Percentiles rank a stretch among this genome's conserved stretches.
phyloP scores from a whole-genome alignment of 2,329 filamentous ascomycete genomes.

The Alternaria sp. region DNA sequence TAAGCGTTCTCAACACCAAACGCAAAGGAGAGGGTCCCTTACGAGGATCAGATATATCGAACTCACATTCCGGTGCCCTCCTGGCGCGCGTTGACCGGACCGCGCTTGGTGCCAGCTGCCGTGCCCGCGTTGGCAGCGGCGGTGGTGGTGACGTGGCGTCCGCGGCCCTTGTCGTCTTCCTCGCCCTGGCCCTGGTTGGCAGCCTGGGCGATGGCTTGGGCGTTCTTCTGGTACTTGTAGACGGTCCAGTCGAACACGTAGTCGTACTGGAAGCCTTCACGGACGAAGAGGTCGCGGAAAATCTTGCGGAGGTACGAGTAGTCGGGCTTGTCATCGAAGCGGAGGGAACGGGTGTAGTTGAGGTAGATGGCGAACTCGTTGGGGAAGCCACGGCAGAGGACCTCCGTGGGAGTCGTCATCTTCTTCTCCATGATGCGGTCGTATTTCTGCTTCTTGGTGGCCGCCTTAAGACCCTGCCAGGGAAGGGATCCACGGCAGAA shows the following conservation, averaged over 20 bases:
- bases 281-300: conserved; percentile 98
- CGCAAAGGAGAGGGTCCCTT: conserved; percentile 87
- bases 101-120: conserved; percentile 69
- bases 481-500: conserved; percentile 98
- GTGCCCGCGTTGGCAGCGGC: conserved; percentile 69
- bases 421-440: conserved; percentile 99
- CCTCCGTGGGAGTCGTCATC: conserved; percentile 99
- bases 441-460: conserved; percentile 99
- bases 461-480: conserved; percentile 98
- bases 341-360: conserved; percentile 97
- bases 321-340: conserved; percentile 99
- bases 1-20: conserved; percentile 81
- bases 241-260: conserved; percentile 99
- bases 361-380: conserved; percentile 99
- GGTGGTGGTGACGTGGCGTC: conserved; percentile 62
- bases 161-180: conserved; percentile 78
- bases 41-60: conserved; percentile 77
- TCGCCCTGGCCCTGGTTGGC: conserved; percentile 68
- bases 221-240: conserved; percentile 99
- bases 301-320: conserved; percentile 99
- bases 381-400: conserved; percentile 97
- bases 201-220: conserved; percentile 88
- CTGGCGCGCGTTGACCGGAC: conserved; percentile 77
- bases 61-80: conserved; percentile 98
- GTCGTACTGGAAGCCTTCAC: conserved; percentile 99